phyloP scores from a whole-genome alignment of 1,284 basidiomycete species.

The Ganoderma sp. region DNA sequence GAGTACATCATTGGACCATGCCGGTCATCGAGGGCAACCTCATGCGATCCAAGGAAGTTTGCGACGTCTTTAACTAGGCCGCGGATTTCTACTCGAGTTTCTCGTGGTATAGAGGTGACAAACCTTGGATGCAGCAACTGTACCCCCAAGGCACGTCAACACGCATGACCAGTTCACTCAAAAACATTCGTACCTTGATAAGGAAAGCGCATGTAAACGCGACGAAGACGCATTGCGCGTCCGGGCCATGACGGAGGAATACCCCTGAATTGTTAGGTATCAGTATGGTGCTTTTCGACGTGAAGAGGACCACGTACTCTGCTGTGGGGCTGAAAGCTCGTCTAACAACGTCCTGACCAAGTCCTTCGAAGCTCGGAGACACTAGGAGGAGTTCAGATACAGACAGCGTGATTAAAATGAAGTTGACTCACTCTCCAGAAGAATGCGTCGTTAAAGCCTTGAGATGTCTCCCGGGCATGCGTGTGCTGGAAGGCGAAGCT shows the following conservation, averaged over 20 bases:
- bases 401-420: background rate
- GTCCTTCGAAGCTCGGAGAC: constrained; percentile 64
- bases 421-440: constrained; percentile 61
- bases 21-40: constrained; percentile 74
- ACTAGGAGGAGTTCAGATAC: constrained; percentile 45
- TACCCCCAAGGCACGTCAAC: background rate
- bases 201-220: constrained; percentile 84
- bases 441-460: constrained; percentile 61
- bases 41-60: constrained; percentile 65
- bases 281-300: constrained; percentile 8
- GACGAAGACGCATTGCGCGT: constrained; percentile 84
- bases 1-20: constrained; percentile 79
- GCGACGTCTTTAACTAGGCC: constrained; percentile 66
- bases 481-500: constrained; percentile 81
- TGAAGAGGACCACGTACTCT: constrained; percentile 48
- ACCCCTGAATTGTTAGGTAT: constrained; percentile 45
- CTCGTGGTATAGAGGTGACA: constrained; percentile 57
- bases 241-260: constrained; percentile 77
- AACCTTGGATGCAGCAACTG: constrained; percentile 79
- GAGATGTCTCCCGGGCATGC: constrained; percentile 60
- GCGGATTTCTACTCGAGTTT: constrained; percentile 66
- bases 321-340: constrained; percentile 59
- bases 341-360: constrained; percentile 69
- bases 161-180: background rate
- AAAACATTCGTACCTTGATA: constrained; percentile 60